Percentiles rank a stretch among this genome's conserved stretches.
phyloP scores from a whole-genome alignment of 75 land plant genomes.

The Adiantum capillusveneris region DNA sequence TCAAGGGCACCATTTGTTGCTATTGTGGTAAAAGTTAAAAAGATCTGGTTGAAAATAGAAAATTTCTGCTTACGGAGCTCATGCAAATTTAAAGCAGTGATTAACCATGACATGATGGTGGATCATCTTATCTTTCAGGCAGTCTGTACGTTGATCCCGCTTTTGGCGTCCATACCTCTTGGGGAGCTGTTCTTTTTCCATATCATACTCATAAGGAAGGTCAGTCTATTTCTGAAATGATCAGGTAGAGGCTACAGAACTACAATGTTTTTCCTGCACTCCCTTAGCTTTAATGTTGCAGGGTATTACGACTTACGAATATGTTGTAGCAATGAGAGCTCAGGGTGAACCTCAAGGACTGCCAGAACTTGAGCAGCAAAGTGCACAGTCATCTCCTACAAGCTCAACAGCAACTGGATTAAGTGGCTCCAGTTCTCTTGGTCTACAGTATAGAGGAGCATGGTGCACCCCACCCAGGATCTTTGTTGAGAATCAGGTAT shows the following conservation, averaged over 20 bases:
- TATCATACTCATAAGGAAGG: conserved; percentile 63
- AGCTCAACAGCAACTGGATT: conserved; percentile 55
- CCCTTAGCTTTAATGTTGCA: conserved; percentile 6
- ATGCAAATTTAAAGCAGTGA: too few relatives aligned
- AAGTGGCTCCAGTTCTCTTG: conserved; percentile 58
- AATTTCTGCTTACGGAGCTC: too few relatives aligned
- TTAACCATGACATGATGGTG: background rate
- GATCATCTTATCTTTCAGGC: conserved; percentile 27
- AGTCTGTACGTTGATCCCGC: conserved; percentile 45
- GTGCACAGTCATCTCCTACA: conserved; percentile 42
- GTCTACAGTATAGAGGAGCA: conserved; percentile 57
- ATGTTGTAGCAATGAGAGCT: conserved; percentile 72
- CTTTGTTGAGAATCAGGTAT: conserved; percentile 64
- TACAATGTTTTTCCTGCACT: too few relatives aligned
- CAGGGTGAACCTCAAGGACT: conserved; percentile 49
- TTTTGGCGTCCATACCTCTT: conserved; percentile 52
- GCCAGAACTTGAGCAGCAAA: conserved; percentile 32
- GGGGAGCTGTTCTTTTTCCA: conserved; percentile 78
- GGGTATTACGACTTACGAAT: conserved; percentile 79
- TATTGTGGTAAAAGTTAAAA: conserved; percentile 42
- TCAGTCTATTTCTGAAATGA: conserved; percentile 6
- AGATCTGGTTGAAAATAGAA: too few relatives aligned
- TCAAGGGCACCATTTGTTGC: conserved; percentile 48
- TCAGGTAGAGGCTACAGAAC: too few relatives aligned
- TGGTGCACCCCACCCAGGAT: conserved; percentile 80